Base-by-base conservation (phyloP, 2,329 filamentous ascomycete genomes). In the Taxawa tesnikishii region DNA sequence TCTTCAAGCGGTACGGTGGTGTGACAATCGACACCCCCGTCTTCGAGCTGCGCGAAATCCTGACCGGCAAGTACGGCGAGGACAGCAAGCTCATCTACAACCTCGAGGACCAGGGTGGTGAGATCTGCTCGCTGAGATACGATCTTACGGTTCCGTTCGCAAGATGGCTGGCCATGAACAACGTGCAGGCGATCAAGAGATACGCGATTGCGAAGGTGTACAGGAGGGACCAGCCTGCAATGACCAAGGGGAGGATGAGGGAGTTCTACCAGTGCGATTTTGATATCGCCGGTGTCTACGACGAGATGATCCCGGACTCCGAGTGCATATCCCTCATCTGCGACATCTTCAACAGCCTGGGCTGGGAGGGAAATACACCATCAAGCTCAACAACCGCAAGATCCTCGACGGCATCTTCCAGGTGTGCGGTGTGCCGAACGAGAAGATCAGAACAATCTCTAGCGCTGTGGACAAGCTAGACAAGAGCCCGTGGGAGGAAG, bases 181-280 rank as follows among this genome's bases (percentile, higher is more conserved):
- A 75, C 42, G 68, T 92, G 34, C 75, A 82, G 55, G 79, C 69
- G 56, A 88, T 94, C 62, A 94, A 93, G 65, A 74, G 88, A 49
- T 94, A 93, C 58, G 85, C 94, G 62, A 87, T 96, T 45, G 85
- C 84, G 45, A 94, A 94, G 63, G 87, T 94, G 31, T 87, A 85
- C 61, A 69, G 81, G 40, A 64, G 80, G 54, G 81, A 87, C 55
- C 79, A 85, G 55, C 81, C 81, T 15, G 81, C 84, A 39, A 83
- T 94, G 62, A 83, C 79, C 40, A 90, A 92, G 55, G 88, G 87
- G 31, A 75, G 87, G 33, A 90, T 94, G 80, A 74, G 88, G 50
- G 88, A 94, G 60, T 94, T 94, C 59, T 94, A 92, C 63, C 87
- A 94, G 59, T 94, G 87, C 63, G 88, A 96, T 60, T 92, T 94